phyloP scores from a whole-genome alignment of 768 basidiomycete species.

The Amanita muscaria region DNA sequence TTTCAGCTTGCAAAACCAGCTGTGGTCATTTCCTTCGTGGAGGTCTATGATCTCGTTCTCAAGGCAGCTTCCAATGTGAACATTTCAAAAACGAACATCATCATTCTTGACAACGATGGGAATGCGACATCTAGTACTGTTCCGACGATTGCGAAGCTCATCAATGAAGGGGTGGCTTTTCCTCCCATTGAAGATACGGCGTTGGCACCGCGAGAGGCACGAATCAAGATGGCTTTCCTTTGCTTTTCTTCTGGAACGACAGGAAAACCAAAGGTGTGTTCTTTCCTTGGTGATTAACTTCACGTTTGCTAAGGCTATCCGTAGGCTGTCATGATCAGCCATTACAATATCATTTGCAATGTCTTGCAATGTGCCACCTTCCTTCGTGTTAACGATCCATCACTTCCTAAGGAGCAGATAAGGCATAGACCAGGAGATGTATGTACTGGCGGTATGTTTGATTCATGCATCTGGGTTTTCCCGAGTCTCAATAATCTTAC shows the following conservation, averaged over 20 bases:
- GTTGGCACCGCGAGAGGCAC: neutral
- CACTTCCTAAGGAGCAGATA: neutral
- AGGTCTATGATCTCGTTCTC: conserved; percentile 25
- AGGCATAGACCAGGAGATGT: conserved; percentile 1
- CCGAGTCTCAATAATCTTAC: neutral
- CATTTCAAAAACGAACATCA: conserved; percentile 32
- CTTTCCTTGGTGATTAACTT: neutral
- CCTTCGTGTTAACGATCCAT: neutral
- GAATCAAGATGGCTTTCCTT: conserved; percentile 49
- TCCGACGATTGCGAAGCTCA: conserved; percentile 4
- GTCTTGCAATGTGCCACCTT: neutral
- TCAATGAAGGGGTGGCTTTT: neutral
- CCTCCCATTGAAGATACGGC: neutral
- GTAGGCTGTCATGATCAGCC: neutral
- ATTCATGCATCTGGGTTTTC: too few species aligned
- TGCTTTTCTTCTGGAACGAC: conserved; percentile 67
- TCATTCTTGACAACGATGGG: conserved; percentile 4
- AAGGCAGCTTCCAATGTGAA: conserved; percentile 25
- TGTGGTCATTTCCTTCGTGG: conserved; percentile 15
- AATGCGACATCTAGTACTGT: neutral
- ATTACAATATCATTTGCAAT: conserved; percentile 1
- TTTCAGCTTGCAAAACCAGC: neutral
- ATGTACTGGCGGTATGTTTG: neutral
- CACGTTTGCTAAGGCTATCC: neutral
- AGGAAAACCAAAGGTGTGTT: conserved; percentile 48